Evolutionary conservation across 768 basidiomycete species (phyloP), one percentile per base, ranked within the genome.

Genomic region (Punctularia strigosozonata): DNA sequence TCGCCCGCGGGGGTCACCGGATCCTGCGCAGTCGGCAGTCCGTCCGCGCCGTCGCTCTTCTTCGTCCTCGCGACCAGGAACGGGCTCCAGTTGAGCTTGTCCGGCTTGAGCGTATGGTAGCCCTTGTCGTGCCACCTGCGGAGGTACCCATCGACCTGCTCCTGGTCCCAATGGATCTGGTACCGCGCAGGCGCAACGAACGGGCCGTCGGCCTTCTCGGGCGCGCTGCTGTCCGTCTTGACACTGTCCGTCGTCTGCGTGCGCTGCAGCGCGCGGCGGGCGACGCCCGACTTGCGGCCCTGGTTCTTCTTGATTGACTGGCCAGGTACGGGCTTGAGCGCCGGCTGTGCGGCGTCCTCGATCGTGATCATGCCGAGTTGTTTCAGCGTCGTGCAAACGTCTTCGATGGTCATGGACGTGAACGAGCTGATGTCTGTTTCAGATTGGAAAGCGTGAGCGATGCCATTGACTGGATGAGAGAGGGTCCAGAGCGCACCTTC

Each of bases 51-150:
- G n/a, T n/a, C 54, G 10, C 51, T 40, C 47, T 58, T 55, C 39
- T 55, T 57, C 31, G 55, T 59, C 38, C 73, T 64, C 4, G 78
- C 66, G 31, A 89, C 58, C 26, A 95, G 62, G 59, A 94, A 98
- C 20, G 94, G 94, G 45, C 80, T 92, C 86, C 94, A 99, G 52
- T 88, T 90, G 44, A 98, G 68, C 56, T 77, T 77, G 51, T 94
- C 89, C 1, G 90, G 80, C 47, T 72, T 75, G 41, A 88, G 63
- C 46, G 59, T 71, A 43, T 90, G 51, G 49, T 89, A 84, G 4
- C 82, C 84, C 59, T 91, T 95, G 31, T 60, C 56, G 44, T 82
- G 78, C 77, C 86, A 85, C 39, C 67, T 68, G 30, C 60, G 61
- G 40, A 95, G 44, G 55, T 81, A 84, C 40, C 64, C 65, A 15